Base-by-base conservation (phyloP, 257 asterid species). In the Cruciata laevipes region DNA sequence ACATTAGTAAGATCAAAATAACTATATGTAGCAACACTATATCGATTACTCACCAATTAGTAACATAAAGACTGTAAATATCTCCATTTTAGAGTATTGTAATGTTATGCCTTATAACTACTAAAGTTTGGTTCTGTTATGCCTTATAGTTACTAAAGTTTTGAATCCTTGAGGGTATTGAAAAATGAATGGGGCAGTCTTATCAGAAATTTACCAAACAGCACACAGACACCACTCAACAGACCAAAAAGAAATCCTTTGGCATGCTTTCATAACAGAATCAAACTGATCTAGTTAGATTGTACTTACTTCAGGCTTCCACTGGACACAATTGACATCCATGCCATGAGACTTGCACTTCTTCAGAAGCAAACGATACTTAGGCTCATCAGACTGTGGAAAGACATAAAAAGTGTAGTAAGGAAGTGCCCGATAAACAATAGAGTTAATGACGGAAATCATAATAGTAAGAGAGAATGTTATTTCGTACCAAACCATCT, bases 271-370 rank as follows among this genome's bases (percentile, higher is more conserved):
- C 31, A 21, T 20, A 53, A 47, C 6, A n/a, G 65, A n/a, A 30
- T 40, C 52, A 40, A 20, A 40, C 32, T n/a, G 67, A 67, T 65
- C 18, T 8, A 31, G 30, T 17, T 37, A 5, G 47, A 35, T 67
- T 11, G 67, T 56, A 71, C 55, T 82, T 89, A 92, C 99, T 87
- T 16, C 78, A 64, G 88, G 69, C 77, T 81, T 78, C 96, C 99
- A 94, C 68, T 79, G 90, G 76, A 94, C 95, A 69, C 83, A 77
- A 81, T 94, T 94, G 64, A 94, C 76, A 79, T 94, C 97, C 95
- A 83, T 86, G 63, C 86, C 95, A 81, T 88, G 99, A 69, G 97
- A 95, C 79, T 85, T 90, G 68, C 77, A 90, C 82, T 90, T 86
- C 85, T 81, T 90, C 73, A 86, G 69, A 74, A 93, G 86, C 82